Conservation (phyloP, 176 grass and related monocot genomes). For the Aechmea fasciata region DNA sequence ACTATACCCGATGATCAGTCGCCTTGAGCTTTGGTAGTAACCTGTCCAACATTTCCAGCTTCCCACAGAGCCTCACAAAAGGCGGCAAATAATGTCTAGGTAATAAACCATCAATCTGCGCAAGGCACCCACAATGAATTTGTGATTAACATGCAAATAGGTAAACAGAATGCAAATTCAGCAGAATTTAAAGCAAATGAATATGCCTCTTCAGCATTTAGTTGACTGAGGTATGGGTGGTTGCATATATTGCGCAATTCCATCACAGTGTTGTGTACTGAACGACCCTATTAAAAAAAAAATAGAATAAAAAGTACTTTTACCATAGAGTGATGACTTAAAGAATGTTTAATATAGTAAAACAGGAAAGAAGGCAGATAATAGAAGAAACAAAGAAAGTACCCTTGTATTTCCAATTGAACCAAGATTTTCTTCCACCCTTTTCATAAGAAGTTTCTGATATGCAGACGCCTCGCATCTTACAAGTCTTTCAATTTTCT, state of each 20-base stretch:
- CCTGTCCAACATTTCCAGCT: conserved; percentile 97
- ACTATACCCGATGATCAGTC: conserved; percentile 81
- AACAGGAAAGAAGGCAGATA: conserved; percentile 24
- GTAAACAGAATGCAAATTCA: conserved; percentile 13
- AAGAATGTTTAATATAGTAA: conserved; percentile 16
- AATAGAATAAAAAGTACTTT: neutral
- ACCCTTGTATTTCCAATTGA: conserved; percentile 80
- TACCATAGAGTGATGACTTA: conserved; percentile 5
- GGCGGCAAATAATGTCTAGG: conserved; percentile 86
- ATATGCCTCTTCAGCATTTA: conserved; percentile 86
- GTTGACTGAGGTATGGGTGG: conserved; percentile 92
- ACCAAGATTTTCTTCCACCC: conserved; percentile 96
- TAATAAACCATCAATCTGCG: conserved; percentile 76
- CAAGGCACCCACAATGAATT: conserved; percentile 22
- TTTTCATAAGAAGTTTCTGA: conserved; percentile 96
- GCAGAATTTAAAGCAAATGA: conserved; percentile 9
- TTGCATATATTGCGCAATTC: conserved; percentile 99
- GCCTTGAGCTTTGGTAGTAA: conserved; percentile 92
- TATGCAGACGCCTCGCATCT: conserved; percentile 97
- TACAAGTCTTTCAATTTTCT: conserved; percentile 92
- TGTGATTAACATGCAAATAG: neutral
- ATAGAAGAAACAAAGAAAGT: neutral
- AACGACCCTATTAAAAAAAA: conserved; percentile 45
- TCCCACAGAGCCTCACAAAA: conserved; percentile 88
- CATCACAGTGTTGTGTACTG: conserved; percentile 98